phyloP scores from a whole-genome alignment of 2,329 filamentous ascomycete genomes.

The Botrytis medusae region DNA sequence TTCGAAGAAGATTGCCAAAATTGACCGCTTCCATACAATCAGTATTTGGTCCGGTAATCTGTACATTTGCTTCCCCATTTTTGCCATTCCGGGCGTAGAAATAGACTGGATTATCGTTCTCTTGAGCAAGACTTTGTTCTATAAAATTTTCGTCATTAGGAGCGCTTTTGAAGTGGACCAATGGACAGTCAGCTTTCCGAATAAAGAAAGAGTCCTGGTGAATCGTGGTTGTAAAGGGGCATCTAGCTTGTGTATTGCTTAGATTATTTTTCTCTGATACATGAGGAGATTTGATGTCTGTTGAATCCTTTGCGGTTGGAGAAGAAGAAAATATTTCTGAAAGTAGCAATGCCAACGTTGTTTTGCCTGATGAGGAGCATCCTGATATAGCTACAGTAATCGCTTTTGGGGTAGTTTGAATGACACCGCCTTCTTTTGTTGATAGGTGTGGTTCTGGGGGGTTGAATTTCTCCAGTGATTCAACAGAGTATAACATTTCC shows the following conservation, averaged over 20 bases:
- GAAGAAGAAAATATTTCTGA: constrained; percentile 6
- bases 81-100: constrained; percentile 5
- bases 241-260: background rate
- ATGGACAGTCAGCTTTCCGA: constrained; percentile 22
- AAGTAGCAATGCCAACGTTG: constrained; percentile 13
- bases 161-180: constrained; percentile 18
- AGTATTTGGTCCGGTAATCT: constrained; percentile 25
- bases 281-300: background rate
- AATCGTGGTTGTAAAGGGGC: constrained; percentile 17
- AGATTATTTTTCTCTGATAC: too few species aligned
- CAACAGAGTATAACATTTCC: background rate
- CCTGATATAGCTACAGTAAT: constrained; percentile 13
- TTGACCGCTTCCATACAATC: constrained; percentile 30
- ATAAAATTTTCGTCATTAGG: constrained; percentile 22
- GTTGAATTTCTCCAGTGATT: background rate
- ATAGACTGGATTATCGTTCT: constrained; percentile 11
- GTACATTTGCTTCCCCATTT: background rate
- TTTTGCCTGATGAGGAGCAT: constrained; percentile 16
- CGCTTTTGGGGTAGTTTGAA: background rate
- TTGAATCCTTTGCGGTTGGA: background rate
- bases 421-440: background rate
- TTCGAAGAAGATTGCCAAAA: constrained; percentile 23
- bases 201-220: constrained; percentile 33
- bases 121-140: background rate
- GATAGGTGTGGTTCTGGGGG: background rate